phyloP scores from a whole-genome alignment of 2,329 filamentous ascomycete genomes.

The Cladophialophora bantiana region DNA sequence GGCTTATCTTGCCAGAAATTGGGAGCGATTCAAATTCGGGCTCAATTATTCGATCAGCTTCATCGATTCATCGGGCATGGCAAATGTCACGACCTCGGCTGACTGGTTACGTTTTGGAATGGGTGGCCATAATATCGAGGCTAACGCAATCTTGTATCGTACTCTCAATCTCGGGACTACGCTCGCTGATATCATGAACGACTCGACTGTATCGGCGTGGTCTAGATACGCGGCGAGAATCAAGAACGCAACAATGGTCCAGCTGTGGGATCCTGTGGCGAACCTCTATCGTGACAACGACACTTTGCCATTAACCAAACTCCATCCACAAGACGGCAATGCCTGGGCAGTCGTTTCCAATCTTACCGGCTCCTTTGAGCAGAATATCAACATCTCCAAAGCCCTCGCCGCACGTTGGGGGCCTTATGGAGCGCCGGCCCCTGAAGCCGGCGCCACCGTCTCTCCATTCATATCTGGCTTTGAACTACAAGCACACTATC shows the following conservation, averaged over 20 bases:
- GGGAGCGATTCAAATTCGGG: constrained; percentile 54
- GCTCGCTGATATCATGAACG: neutral
- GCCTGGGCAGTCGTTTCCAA: neutral
- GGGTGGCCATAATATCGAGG: constrained; percentile 50
- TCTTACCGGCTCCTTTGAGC: neutral
- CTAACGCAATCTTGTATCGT: neutral
- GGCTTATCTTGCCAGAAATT: constrained; percentile 51
- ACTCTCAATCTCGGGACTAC: neutral
- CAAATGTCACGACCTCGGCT: constrained; percentile 54
- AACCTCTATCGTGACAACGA: neutral
- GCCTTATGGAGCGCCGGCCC: constrained; percentile 43
- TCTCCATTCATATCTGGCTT: constrained; percentile 54
- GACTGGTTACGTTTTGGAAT: constrained; percentile 61
- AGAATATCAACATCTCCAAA: neutral
- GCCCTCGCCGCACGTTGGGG: neutral
- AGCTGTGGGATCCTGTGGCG: neutral
- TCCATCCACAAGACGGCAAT: neutral
- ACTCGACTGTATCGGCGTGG: neutral
- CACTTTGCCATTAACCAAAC: neutral
- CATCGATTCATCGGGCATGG: constrained; percentile 53
- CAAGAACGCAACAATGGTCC: neutral
- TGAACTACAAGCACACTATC: constrained; percentile 54
- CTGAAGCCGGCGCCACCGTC: constrained; percentile 51
- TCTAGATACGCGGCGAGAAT: neutral
- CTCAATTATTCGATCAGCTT: constrained; percentile 51